phyloP scores from a whole-genome alignment of 2,329 filamentous ascomycete genomes.

The Xylariaceae sp. region DNA sequence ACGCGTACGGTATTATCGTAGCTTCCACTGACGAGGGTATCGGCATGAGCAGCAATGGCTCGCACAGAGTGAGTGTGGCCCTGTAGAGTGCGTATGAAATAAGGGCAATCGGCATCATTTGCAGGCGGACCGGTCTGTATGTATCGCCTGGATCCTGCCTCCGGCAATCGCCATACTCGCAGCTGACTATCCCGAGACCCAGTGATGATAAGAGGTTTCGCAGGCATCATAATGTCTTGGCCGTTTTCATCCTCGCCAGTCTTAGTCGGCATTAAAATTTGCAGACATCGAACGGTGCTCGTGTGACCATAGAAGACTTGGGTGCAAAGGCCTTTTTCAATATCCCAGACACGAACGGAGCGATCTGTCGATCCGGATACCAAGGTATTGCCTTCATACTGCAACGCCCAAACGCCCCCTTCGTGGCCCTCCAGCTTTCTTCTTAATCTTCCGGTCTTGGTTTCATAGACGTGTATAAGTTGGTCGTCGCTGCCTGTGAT shows the following conservation, averaged over 20 bases:
- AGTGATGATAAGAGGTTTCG: conserved; percentile 94
- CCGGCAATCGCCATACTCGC: conserved; percentile 89
- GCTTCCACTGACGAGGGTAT: conserved; percentile 94
- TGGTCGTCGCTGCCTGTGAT: conserved; percentile 97
- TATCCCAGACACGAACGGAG: conserved; percentile 99
- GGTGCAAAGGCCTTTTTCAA: conserved; percentile 85
- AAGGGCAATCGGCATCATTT: conserved; percentile 80
- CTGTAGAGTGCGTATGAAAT: conserved; percentile 82
- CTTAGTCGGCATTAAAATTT: conserved; percentile 85
- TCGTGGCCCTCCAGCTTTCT: conserved; percentile 89
- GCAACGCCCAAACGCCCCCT: conserved; percentile 94
- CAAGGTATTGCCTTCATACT: conserved; percentile 91
- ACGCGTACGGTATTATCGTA: conserved; percentile 95
- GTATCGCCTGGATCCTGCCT: conserved; percentile 71
- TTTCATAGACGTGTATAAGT: conserved; percentile 96
- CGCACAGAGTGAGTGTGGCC: conserved; percentile 93
- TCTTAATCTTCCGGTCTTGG: conserved; percentile 82
- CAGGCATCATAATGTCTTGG: conserved; percentile 80
- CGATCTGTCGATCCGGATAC: conserved; percentile 96
- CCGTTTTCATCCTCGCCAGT: conserved; percentile 71
- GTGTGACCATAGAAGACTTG: conserved; percentile 98
- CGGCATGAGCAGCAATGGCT: conserved; percentile 90
- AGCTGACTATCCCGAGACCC: conserved; percentile 93
- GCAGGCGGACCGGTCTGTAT: conserved; percentile 75
- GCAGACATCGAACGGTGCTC: conserved; percentile 91